phyloP scores from a whole-genome alignment of 352 stramenopile species.

The Globisporangium megalacanthum region DNA sequence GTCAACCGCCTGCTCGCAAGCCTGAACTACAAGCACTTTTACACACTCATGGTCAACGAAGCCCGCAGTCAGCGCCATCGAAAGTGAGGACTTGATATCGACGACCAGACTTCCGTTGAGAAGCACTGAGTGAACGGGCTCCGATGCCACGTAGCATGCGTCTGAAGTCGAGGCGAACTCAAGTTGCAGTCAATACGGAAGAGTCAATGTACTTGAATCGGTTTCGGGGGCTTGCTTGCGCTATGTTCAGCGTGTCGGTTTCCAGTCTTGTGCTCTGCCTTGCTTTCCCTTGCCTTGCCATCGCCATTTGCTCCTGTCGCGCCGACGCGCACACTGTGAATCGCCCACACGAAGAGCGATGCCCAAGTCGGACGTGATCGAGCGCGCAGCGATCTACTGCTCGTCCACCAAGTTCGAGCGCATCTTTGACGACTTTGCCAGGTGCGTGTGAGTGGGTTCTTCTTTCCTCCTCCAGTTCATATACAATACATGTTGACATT shows the following conservation, averaged over 20 bases:
- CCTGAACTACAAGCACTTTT: conserved; percentile 81
- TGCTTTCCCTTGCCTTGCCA: too few species aligned
- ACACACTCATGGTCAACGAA: conserved; percentile 74
- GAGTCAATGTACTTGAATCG: not conserved
- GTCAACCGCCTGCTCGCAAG: conserved; percentile 70
- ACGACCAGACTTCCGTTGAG: not conserved
- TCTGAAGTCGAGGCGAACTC: too few species aligned
- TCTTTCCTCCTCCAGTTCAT: not conserved
- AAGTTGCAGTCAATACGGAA: too few species aligned
- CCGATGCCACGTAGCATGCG: too few species aligned
- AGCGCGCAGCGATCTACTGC: conserved; percentile 62
- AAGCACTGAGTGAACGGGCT: conserved; percentile 14
- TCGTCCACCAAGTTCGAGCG: conserved; percentile 70
- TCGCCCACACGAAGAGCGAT: conserved; percentile 13
- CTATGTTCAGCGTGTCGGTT: too few species aligned
- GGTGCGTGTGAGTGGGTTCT: conserved; percentile 17
- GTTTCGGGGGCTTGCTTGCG: not conserved
- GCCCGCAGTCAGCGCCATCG: conserved; percentile 29
- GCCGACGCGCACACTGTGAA: not conserved
- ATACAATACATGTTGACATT: not conserved
- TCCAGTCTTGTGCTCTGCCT: too few species aligned
- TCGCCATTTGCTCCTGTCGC: not conserved
- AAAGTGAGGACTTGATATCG: conserved; percentile 11
- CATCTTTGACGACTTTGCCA: conserved; percentile 71
- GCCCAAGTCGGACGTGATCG: conserved; percentile 47